These are phyloP conservation scores for Gossypium schwendimanii DNA, from an alignment of 441 rosid genomes.

Conservation along the genomic window DNA sequence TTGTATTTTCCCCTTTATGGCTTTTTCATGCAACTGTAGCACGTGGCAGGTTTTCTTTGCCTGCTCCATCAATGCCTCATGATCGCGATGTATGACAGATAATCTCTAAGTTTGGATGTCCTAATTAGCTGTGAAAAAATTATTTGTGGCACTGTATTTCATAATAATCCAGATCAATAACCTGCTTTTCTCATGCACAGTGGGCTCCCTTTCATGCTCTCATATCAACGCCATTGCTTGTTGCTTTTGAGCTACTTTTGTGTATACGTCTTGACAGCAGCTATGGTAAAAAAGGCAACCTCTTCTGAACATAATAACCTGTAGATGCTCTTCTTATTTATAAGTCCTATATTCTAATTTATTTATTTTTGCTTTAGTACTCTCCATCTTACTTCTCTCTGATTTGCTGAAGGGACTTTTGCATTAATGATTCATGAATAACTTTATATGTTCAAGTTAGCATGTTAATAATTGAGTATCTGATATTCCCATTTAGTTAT, in stretches of 20 bases:
- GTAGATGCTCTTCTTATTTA: background rate
- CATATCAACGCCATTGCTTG: slow-evolving; percentile 48
- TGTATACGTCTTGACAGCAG: slow-evolving; percentile 47
- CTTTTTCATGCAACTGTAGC: slow-evolving; percentile 53
- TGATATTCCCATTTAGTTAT: background rate
- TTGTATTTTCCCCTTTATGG: slow-evolving; percentile 38
- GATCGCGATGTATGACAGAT: slow-evolving; percentile 40
- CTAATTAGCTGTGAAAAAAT: background rate
- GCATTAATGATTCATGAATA: background rate
- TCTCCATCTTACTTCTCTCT: background rate
- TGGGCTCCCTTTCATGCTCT: slow-evolving; percentile 58
- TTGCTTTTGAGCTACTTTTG: slow-evolving; percentile 57
- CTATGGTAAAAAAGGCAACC: slow-evolving; percentile 31
- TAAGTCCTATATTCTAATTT: background rate
- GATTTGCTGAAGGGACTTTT: background rate
- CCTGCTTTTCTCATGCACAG: slow-evolving; percentile 35
- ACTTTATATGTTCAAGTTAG: background rate
- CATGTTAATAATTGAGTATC: background rate
- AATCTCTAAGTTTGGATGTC: background rate
- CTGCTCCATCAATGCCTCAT: slow-evolving; percentile 61
- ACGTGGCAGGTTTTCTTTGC: slow-evolving; percentile 57
- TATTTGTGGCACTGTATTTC: background rate
- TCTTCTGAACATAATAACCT: slow-evolving; percentile 1
- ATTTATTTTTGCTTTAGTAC: background rate
- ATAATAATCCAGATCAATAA: background rate